These are phyloP conservation scores for Hirsutella minnesotensis DNA, from an alignment of 2,329 filamentous ascomycete genomes.

Conservation along the genomic window DNA sequence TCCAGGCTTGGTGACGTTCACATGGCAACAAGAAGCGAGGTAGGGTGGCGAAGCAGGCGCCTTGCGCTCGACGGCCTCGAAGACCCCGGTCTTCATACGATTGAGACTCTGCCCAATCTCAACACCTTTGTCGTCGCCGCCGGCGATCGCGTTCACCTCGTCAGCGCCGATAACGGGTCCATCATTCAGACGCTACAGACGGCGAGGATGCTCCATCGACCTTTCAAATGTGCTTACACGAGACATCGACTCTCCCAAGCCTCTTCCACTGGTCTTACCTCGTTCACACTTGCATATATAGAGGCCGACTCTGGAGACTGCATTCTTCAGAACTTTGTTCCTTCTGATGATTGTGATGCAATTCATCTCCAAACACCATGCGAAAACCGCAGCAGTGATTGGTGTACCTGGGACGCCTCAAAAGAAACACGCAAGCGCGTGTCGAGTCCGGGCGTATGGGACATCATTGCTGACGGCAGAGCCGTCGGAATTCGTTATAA, in stretches of 20 bases:
- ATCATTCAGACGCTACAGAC: conserved; percentile 52
- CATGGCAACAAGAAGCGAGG: conserved; percentile 27
- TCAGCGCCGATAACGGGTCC: conserved; percentile 27
- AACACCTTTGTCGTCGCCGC: conserved; percentile 50
- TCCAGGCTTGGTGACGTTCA: conserved; percentile 40
- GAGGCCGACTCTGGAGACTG: conserved; percentile 47
- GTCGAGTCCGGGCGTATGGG: conserved; percentile 54
- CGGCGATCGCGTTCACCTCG: conserved; percentile 45
- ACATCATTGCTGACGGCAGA: conserved; percentile 45
- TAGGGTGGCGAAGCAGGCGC: conserved; percentile 37
- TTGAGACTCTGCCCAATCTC: conserved; percentile 47
- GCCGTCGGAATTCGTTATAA: conserved; percentile 51
- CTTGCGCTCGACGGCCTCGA: conserved; percentile 30
- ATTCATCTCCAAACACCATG: conserved; percentile 40
- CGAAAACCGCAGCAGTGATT: conserved; percentile 27
- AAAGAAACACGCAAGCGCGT: conserved; percentile 41
- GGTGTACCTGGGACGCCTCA: conserved; percentile 39
- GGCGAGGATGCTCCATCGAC: conserved; percentile 43
- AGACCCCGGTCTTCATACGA: conserved; percentile 34
- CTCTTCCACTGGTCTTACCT: conserved; percentile 45
- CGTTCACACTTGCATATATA: conserved; percentile 53
- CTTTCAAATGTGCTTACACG: conserved; percentile 49
- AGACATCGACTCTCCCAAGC: conserved; percentile 27
- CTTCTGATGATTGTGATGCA: conserved; percentile 37
- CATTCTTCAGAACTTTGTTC: conserved; percentile 51